phyloP scores from a whole-genome alignment of 371 early-diverging fungal species.

The Fennellomyces sp. region DNA sequence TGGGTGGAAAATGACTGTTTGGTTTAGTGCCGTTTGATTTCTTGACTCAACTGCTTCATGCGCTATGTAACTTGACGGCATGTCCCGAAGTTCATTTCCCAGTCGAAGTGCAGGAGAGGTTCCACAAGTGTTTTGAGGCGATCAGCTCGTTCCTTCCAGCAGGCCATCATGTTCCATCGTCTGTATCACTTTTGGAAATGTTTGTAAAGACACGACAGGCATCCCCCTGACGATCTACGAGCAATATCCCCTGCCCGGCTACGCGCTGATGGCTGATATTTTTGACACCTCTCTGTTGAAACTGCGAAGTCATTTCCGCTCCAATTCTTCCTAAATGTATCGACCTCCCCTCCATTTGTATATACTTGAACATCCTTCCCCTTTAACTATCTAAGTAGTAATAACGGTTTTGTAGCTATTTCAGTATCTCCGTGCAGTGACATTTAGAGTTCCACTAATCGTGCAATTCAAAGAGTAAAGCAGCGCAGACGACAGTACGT shows the following conservation, averaged over 20 bases:
- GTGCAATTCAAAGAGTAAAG: no score
- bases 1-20: not conserved
- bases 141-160: not conserved
- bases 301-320: not conserved
- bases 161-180: constrained; percentile 7
- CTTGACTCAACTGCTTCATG: not conserved
- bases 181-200: not conserved
- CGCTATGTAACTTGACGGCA: not conserved
- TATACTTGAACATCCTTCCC: no score
- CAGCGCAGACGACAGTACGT: no score
- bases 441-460: no score
- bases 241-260: constrained; percentile 6
- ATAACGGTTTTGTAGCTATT: no score
- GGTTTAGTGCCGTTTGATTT: constrained; percentile 4
- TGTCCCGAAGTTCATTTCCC: not conserved
- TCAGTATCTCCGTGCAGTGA: no score
- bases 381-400: no score
- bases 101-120: not conserved
- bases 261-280: constrained; percentile 5
- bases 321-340: no score
- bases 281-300: constrained; percentile 1
- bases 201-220: not conserved
- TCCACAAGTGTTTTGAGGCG: not conserved
- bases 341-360: not conserved
- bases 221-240: not conserved